A percentile compares a stretch with the other conserved stretches of the same genome.
phyloP scores from a whole-genome alignment of 106 monocot species.

The Dioscorea zingiberensis region DNA sequence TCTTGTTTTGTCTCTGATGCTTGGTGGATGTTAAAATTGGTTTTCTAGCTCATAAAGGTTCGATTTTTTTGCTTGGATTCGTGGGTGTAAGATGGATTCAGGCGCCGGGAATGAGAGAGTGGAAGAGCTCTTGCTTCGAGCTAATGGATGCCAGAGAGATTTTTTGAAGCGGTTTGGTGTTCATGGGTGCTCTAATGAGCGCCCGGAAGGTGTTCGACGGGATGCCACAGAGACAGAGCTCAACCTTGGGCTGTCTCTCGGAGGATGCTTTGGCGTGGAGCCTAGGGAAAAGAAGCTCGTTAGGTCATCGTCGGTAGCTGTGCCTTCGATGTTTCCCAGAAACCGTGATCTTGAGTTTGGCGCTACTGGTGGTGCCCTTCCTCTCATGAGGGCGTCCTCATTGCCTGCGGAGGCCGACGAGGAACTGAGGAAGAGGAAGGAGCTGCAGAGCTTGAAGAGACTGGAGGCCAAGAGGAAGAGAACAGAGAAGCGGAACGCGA shows the following conservation, averaged over 20 bases:
- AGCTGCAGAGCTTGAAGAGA: conserved; percentile 43
- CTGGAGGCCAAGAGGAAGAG: conserved; percentile 42
- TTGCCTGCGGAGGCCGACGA: conserved; percentile 44
- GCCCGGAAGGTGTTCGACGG: background rate
- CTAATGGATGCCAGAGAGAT: conserved; percentile 18
- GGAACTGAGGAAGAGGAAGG: conserved; percentile 45
- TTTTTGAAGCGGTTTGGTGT: conserved; percentile 24
- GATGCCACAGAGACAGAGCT: conserved; percentile 36
- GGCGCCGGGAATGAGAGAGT: conserved; percentile 7
- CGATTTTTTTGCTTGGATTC: background rate
- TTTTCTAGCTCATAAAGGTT: background rate
- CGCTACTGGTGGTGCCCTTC: background rate
- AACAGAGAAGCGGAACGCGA: conserved; percentile 21
- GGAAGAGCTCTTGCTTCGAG: conserved; percentile 9
- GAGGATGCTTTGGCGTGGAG: conserved; percentile 50
- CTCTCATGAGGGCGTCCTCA: conserved; percentile 25
- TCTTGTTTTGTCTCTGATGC: no score
- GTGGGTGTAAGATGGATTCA: background rate
- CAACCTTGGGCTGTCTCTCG: conserved; percentile 52
- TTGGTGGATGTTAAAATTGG: no score
- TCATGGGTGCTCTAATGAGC: background rate
- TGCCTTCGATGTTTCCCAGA: conserved; percentile 17
- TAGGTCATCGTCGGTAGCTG: conserved; percentile 39
- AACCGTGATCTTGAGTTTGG: background rate
- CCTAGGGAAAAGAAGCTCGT: conserved; percentile 24